These are phyloP conservation scores for Emmonsia crescens DNA, from an alignment of 2,329 filamentous ascomycete genomes.

Conservation along the genomic window DNA sequence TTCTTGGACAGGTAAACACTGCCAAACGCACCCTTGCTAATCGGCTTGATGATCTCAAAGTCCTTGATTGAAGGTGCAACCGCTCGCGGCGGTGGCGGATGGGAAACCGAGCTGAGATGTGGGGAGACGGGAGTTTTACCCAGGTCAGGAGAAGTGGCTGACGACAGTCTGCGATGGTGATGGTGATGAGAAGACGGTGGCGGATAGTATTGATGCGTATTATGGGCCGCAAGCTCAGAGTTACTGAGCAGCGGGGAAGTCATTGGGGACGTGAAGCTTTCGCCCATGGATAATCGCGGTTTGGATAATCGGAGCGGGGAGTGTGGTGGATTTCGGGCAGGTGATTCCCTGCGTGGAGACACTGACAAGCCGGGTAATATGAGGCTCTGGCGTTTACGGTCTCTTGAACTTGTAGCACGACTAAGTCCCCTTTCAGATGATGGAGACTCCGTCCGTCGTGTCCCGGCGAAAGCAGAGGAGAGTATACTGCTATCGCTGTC, in stretches of 20 bases:
- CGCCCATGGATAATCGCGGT: constrained; percentile 53
- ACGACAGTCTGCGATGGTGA: constrained; percentile 84
- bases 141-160: constrained; percentile 66
- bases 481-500: constrained; percentile 81
- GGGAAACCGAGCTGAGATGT: constrained; percentile 62
- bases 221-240: constrained; percentile 50
- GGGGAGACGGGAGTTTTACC: constrained; percentile 67
- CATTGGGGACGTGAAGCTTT: constrained; percentile 64
- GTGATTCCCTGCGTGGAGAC: constrained; percentile 77
- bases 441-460: constrained; percentile 73
- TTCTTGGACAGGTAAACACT: constrained; percentile 98
- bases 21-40: constrained; percentile 96
- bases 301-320: constrained; percentile 81
- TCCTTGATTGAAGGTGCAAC: constrained; percentile 96
- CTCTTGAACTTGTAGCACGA: constrained; percentile 65
- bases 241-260: constrained; percentile 77
- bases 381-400: constrained; percentile 77
- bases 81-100: constrained; percentile 75
- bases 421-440: constrained; percentile 74
- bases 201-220: constrained; percentile 44
- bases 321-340: constrained; percentile 68
- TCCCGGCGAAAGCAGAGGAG: constrained; percentile 64
- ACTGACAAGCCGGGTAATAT: constrained; percentile 66
- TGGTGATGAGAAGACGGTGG: constrained; percentile 40
- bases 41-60: constrained; percentile 98